phyloP scores from a whole-genome alignment of 2,329 filamentous ascomycete species.

The Aureobasidium lini region DNA sequence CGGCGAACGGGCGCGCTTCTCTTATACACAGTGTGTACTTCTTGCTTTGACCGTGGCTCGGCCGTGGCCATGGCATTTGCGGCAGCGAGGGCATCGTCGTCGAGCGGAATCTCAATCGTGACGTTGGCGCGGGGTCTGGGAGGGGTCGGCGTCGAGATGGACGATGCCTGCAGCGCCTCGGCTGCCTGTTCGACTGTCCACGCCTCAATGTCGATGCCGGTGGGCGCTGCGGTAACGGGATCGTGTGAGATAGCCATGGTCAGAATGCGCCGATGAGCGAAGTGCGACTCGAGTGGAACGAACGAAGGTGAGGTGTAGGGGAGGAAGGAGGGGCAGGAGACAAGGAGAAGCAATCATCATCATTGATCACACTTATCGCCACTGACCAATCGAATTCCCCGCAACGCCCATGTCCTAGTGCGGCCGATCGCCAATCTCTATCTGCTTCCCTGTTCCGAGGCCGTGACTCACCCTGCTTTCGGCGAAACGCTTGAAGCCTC shows the following conservation, averaged over 20 bases:
- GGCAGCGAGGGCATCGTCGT: slow-evolving; percentile 38
- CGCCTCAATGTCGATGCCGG: slow-evolving; percentile 30
- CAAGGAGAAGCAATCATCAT: slow-evolving; percentile 1
- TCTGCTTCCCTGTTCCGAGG: neutral
- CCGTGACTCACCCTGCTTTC: neutral
- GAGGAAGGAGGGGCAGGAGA: neutral
- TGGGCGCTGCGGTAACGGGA: neutral
- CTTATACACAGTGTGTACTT: slow-evolving; percentile 41
- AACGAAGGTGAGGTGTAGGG: neutral
- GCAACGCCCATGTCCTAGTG: neutral
- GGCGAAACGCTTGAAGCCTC: neutral
- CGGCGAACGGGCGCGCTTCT: slow-evolving; percentile 50
- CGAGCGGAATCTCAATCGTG: slow-evolving; percentile 67
- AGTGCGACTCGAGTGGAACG: neutral
- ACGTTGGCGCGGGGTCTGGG: slow-evolving; percentile 44
- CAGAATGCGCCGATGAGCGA: neutral
- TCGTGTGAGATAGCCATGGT: slow-evolving; percentile 12
- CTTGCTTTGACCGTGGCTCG: slow-evolving; percentile 19
- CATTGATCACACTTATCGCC: neutral
- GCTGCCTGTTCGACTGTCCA: slow-evolving; percentile 42
- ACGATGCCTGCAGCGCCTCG: slow-evolving; percentile 34
- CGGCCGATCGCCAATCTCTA: slow-evolving; percentile 7
- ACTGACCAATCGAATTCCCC: slow-evolving; percentile 10
- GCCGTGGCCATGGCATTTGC: slow-evolving; percentile 16
- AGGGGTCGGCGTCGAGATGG: slow-evolving; percentile 29